Evolutionary conservation across 2,329 filamentous ascomycete species (phyloP).

Genomic region (Apiospora rasikravindrae): DNA sequence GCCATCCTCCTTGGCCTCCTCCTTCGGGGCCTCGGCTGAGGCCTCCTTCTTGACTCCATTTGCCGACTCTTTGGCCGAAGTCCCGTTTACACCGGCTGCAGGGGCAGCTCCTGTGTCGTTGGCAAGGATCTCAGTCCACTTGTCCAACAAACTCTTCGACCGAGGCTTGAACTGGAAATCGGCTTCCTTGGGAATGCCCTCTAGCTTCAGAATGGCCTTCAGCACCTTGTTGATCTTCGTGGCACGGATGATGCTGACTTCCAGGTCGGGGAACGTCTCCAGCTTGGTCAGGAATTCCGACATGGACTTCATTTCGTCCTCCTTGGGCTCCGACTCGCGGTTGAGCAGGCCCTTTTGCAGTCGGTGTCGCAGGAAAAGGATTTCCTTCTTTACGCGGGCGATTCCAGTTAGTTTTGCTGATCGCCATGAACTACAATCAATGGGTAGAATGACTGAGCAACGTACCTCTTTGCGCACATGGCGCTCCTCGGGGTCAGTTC

Average conservation of each 20-base stretch:
- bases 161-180: conserved; percentile 89
- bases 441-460: conserved; percentile 19
- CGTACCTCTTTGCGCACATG: conserved; percentile 63
- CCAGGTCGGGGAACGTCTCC: conserved; percentile 79
- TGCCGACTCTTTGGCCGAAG: conserved; percentile 27
- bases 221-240: conserved; percentile 99
- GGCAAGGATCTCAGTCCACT: conserved; percentile 86
- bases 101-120: conserved; percentile 52
- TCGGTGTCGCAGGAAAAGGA: conserved; percentile 93
- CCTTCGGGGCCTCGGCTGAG: conserved; percentile 23
- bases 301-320: conserved; percentile 82
- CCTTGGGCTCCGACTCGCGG: conserved; percentile 82
- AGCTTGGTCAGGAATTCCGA: conserved; percentile 80
- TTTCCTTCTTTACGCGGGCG: conserved; percentile 62
- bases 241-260: conserved; percentile 83
- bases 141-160: conserved; percentile 77
- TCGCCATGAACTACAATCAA: background rate
- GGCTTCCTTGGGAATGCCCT: conserved; percentile 83
- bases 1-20: conserved; percentile 27
- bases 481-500: conserved; percentile 63
- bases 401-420: conserved; percentile 38
- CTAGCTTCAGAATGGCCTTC: conserved; percentile 89
- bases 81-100: conserved; percentile 56
- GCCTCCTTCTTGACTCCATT: conserved; percentile 36
- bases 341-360: conserved; percentile 93